Percentiles rank a stretch among this genome's conserved stretches.
Conservation (phyloP, 768 basidiomycete species). For the Termitomyces sp. region DNA sequence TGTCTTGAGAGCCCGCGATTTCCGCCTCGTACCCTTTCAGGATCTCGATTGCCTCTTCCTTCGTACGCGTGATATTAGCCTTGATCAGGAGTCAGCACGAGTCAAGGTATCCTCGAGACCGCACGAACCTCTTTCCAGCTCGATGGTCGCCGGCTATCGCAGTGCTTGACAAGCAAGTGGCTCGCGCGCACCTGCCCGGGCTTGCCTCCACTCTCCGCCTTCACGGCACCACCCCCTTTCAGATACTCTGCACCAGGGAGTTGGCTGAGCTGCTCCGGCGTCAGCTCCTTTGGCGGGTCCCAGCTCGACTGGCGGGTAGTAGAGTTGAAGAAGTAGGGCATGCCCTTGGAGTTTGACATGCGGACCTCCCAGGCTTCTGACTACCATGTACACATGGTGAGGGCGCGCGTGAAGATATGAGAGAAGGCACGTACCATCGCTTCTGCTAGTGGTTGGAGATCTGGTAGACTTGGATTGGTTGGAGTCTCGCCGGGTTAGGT, state of each 20-base stretch:
- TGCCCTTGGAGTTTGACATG: constrained; percentile 66
- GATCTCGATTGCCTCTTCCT: constrained; percentile 85
- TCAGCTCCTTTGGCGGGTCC: constrained; percentile 63
- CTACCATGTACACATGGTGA: neutral
- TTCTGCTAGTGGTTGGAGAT: neutral
- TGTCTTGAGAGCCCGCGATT: constrained; percentile 51
- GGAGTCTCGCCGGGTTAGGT: neutral
- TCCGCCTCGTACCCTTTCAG: constrained; percentile 56
- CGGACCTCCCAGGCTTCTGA: constrained; percentile 71
- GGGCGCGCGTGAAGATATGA: neutral
- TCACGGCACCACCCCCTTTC: constrained; percentile 4
- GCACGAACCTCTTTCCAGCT: constrained; percentile 78
- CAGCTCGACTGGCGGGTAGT: constrained; percentile 69
- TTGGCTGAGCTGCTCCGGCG: constrained; percentile 48
- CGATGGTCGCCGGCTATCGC: constrained; percentile 66
- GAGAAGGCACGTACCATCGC: neutral
- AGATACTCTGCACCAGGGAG: constrained; percentile 66
- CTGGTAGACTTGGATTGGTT: neutral
- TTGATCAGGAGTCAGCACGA: constrained; percentile 20
- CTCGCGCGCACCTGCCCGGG: constrained; percentile 79
- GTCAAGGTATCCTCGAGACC: neutral
- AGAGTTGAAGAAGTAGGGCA: constrained; percentile 88
- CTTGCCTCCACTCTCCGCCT: constrained; percentile 12
- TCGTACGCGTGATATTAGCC: constrained; percentile 76
- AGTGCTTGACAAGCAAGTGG: constrained; percentile 92